Percentiles rank a stretch among this genome's conserved stretches.
These are phyloP conservation scores for Metschnikowia anglica DNA, from an alignment of 805 yeast genomes.

Conservation along the genomic window DNA sequence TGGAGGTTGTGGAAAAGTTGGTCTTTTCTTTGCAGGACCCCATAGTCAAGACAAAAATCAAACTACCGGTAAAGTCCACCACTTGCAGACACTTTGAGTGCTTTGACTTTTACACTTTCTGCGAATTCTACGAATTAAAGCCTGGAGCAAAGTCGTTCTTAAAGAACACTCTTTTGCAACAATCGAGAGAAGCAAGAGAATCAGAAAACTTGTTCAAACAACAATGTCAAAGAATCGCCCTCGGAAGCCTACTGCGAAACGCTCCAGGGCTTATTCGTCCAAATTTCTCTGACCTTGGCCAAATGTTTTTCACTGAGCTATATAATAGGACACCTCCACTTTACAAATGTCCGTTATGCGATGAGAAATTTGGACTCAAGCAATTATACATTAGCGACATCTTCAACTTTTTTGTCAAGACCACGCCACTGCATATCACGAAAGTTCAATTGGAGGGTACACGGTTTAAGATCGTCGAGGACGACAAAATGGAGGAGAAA, in stretches of 20 bases:
- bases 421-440: slow-evolving; percentile 35
- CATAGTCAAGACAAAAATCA: slow-evolving; percentile 37
- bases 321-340: slow-evolving; percentile 25
- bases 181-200: slow-evolving; percentile 24
- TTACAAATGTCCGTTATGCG: slow-evolving; percentile 44
- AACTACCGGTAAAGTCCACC: slow-evolving; percentile 40
- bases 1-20: slow-evolving; percentile 37
- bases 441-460: slow-evolving; percentile 38
- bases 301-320: slow-evolving; percentile 20
- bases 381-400: slow-evolving; percentile 39
- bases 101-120: slow-evolving; percentile 43
- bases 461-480: slow-evolving; percentile 35
- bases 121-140: slow-evolving; percentile 38
- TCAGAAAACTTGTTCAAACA: slow-evolving; percentile 15
- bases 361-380: slow-evolving; percentile 31
- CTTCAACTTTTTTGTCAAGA: slow-evolving; percentile 42
- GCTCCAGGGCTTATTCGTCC: slow-evolving; percentile 17
- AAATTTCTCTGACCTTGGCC: slow-evolving; percentile 21
- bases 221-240: slow-evolving; percentile 17
- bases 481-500: slow-evolving; percentile 15
- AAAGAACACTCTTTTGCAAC: slow-evolving; percentile 28
- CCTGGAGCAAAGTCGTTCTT: slow-evolving; percentile 25
- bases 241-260: slow-evolving; percentile 12
- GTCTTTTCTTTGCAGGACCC: slow-evolving; percentile 43
- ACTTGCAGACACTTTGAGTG: slow-evolving; percentile 44